A percentile compares a stretch with the other conserved stretches of the same genome.
phyloP scores from a whole-genome alignment of 441 rosid species.

The Populus hybrid region DNA sequence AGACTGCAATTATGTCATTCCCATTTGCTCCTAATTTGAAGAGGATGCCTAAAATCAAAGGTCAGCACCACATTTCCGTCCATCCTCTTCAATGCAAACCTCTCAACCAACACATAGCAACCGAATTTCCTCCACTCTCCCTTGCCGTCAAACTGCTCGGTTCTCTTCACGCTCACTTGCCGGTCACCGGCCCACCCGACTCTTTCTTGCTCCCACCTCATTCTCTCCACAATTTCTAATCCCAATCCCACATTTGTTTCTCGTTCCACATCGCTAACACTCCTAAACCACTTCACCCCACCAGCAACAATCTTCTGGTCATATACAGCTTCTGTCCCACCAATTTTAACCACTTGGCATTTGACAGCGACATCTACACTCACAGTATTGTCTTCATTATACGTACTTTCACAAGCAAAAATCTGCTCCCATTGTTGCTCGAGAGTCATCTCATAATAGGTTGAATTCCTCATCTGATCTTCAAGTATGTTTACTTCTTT shows the following conservation, averaged over 20 bases:
- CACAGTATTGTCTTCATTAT: slow-evolving; percentile 12
- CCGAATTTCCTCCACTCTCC: slow-evolving; percentile 40
- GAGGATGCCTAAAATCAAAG: slow-evolving; percentile 34
- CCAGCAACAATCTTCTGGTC: slow-evolving; percentile 16
- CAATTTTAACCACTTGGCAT: slow-evolving; percentile 28
- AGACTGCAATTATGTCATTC: slow-evolving; percentile 13
- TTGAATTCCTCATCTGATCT: slow-evolving; percentile 35
- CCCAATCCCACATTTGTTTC: slow-evolving; percentile 32
- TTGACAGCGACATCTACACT: slow-evolving; percentile 33
- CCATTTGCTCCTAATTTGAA: slow-evolving; percentile 36
- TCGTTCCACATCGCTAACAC: neutral
- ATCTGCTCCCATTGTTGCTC: slow-evolving; percentile 56
- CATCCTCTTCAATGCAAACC: slow-evolving; percentile 43
- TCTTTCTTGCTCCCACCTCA: slow-evolving; percentile 45
- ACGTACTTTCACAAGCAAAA: slow-evolving; percentile 19
- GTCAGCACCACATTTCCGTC: slow-evolving; percentile 31
- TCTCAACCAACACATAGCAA: slow-evolving; percentile 44
- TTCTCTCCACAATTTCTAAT: slow-evolving; percentile 36
- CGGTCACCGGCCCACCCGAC: slow-evolving; percentile 26
- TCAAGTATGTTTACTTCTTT: slow-evolving; percentile 29
- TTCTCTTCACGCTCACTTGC: slow-evolving; percentile 23
- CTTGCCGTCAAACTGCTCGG: slow-evolving; percentile 24
- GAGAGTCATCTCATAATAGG: slow-evolving; percentile 47
- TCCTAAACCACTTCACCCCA: slow-evolving; percentile 40
- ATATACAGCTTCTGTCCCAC: slow-evolving; percentile 11